These are phyloP conservation scores for Stygiomarasmius scandens DNA, from an alignment of 1,284 basidiomycete genomes.

Conservation along the genomic window DNA sequence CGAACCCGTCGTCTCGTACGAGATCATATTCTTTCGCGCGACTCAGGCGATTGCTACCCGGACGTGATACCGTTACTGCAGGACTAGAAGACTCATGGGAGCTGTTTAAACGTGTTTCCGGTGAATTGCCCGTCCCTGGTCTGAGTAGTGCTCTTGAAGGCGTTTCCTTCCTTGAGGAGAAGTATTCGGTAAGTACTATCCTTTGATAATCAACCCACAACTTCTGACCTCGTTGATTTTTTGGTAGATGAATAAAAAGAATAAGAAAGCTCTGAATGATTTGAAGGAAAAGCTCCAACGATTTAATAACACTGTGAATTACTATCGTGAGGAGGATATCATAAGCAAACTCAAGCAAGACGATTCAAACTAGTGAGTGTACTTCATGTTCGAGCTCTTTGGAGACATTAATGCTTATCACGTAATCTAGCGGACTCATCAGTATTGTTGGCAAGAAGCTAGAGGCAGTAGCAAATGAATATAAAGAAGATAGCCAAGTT, in stretches of 20 bases:
- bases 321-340: not conserved
- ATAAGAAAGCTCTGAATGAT: not conserved
- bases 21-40: too few species aligned
- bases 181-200: not conserved
- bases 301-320: slow-evolving; percentile 1
- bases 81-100: not conserved
- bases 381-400: too few species aligned
- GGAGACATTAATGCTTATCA: too few species aligned
- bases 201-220: too few species aligned
- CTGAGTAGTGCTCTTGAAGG: not conserved
- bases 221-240: not conserved
- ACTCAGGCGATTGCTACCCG: too few species aligned
- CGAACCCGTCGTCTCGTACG: too few species aligned
- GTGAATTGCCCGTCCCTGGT: not conserved
- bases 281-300: not conserved
- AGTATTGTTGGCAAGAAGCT: slow-evolving; percentile 1
- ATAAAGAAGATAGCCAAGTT: not conserved
- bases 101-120: slow-evolving; percentile 3
- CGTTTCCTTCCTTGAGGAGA: not conserved
- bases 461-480: not conserved
- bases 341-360: not conserved
- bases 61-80: too few species aligned
- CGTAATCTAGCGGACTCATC: not conserved
- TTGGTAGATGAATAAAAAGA: not conserved
- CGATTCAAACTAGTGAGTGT: slow-evolving; percentile 1